Evolutionary conservation across 768 basidiomycete genomes (phyloP).

Genomic region (Tulasnella sp.): DNA sequence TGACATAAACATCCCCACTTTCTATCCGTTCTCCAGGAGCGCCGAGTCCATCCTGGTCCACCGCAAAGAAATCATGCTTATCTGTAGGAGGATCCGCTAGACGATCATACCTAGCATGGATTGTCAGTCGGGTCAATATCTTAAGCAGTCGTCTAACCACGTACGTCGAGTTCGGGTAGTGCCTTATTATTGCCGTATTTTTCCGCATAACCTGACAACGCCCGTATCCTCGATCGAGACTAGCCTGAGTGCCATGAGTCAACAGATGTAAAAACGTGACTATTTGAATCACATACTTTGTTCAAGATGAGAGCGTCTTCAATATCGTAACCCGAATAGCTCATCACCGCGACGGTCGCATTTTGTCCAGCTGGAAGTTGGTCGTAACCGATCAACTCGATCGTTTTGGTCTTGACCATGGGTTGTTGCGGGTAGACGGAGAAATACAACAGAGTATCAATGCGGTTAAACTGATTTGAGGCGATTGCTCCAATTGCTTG

Average conservation of each 20-base stretch:
- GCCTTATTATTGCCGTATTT: slow-evolving; percentile 84
- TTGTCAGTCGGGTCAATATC: background rate
- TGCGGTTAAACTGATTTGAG: slow-evolving; percentile 94
- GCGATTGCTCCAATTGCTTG: slow-evolving; percentile 98
- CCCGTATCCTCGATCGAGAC: slow-evolving; percentile 94
- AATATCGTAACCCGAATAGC: slow-evolving; percentile 98
- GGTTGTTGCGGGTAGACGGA: slow-evolving; percentile 98
- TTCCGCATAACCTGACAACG: slow-evolving; percentile 96
- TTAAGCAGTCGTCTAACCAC: slow-evolving; percentile 29
- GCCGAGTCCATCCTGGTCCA: slow-evolving; percentile 86
- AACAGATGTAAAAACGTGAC: background rate
- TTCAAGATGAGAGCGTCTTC: slow-evolving; percentile 97
- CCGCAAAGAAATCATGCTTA: slow-evolving; percentile 74
- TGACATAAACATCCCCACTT: slow-evolving; percentile 88
- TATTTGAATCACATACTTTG: slow-evolving; percentile 42
- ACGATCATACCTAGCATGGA: slow-evolving; percentile 63
- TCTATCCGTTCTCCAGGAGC: slow-evolving; percentile 91
- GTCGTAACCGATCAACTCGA: slow-evolving; percentile 94
- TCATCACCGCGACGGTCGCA: slow-evolving; percentile 98
- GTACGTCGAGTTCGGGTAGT: slow-evolving; percentile 94
- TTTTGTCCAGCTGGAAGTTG: slow-evolving; percentile 96
- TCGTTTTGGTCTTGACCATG: slow-evolving; percentile 99
- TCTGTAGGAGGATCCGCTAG: slow-evolving; percentile 81
- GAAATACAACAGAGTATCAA: slow-evolving; percentile 96
- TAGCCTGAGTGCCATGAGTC: slow-evolving; percentile 45